Base-by-base conservation (phyloP, 495 filamentous ascomycete species). In the Trichoderma asperelloides region DNA sequence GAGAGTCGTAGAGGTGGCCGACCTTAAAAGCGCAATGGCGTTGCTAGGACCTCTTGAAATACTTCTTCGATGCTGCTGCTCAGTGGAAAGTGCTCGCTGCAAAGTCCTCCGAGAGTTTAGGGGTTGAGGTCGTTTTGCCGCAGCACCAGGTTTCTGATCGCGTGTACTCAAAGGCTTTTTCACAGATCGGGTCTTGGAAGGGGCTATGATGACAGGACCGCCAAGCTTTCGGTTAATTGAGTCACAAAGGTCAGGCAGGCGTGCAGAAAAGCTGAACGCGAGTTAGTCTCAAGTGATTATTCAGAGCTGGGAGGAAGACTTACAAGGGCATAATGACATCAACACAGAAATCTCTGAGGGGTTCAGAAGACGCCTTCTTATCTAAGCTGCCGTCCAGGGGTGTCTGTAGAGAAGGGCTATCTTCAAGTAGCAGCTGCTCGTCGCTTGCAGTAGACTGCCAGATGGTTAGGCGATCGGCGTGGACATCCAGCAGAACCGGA, bases 321-420 rank as follows among this genome's bases (percentile, higher is more conserved):
- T 81, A 90, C 87, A 98, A 98, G 60, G 95, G 94, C 47, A 96
- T 78, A 71, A 98, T 88, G 64, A 98, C 91, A 75, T 98, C 94
- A 2, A 93, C 84, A 74, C 92, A 98, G 71, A 97, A 98, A 73
- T 93, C 80, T 63, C 78, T 76, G 13, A 81, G 67, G 23, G 74
- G 78, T 47, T 80, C 79, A 1, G 77, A 76, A 55, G 73, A 74
- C 37, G 67, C 69, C 66, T 71, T 75, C 18, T 72, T 70, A 15
- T 23, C 74, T 62, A 23, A 69, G 74, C 64, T 74, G 72, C 11
- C 75, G 3, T 72, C 60, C 25, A 75, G 76, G 3, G 67, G 60
- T 11, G 67, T 40, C 62, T 81, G 76, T 18, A 30, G 28, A 27
- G 55, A 28, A 3, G 55, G 55, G 13, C 81, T 76, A 69, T 88